These are phyloP conservation scores for Antrodiella citrinella DNA, from an alignment of 768 basidiomycete genomes.

Conservation along the genomic window DNA sequence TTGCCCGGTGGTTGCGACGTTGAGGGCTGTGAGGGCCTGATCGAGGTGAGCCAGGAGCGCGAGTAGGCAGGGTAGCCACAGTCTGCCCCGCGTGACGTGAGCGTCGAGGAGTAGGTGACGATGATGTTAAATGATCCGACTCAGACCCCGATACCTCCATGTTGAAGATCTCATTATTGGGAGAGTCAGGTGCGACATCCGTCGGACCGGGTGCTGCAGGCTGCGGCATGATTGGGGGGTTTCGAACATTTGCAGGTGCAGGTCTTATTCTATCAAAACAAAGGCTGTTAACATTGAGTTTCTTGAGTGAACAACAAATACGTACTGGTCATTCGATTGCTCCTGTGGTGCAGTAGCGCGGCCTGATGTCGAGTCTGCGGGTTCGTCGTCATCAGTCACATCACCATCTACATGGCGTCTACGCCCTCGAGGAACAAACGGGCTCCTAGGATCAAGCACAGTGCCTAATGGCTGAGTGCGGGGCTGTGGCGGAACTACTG, in stretches of 20 bases:
- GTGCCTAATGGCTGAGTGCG: neutral
- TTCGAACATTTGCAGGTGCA: no score
- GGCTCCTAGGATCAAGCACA: neutral
- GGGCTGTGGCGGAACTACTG: neutral
- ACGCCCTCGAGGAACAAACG: no score
- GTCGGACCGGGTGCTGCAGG: neutral
- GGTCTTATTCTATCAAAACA: neutral
- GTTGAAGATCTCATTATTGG: neutral
- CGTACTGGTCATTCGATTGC: neutral
- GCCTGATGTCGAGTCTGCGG: neutral
- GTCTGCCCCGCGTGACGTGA: neutral
- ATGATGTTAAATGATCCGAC: neutral
- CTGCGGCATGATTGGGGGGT: no score
- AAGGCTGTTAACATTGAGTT: neutral
- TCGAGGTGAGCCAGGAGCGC: neutral
- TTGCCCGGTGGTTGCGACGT: neutral
- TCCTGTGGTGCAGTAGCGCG: no score
- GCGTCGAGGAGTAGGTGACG: neutral
- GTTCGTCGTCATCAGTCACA: neutral
- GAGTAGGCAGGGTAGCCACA: neutral
- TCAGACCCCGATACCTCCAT: neutral
- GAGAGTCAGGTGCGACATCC: neutral
- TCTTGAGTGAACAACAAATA: neutral
- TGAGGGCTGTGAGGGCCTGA: neutral
- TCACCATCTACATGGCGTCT: neutral